Evolutionary conservation across 208 protist species (phyloP).

Genomic region (Trypanosoma conorhini): DNA sequence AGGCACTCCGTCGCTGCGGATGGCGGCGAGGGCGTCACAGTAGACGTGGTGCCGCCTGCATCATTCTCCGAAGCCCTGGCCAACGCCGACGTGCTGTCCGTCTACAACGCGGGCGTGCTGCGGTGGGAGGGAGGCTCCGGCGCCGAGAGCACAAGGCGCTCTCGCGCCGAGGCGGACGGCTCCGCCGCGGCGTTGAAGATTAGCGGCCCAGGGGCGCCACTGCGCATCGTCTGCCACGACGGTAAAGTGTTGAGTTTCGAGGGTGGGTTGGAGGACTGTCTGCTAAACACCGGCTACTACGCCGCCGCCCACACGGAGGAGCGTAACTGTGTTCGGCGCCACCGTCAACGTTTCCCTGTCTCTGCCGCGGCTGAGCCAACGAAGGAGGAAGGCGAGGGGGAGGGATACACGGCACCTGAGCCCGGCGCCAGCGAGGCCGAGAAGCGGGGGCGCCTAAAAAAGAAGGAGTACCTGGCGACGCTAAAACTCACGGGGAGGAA

Average conservation of each 20-base stretch:
- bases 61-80: constrained; percentile 31
- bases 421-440: constrained; percentile 12
- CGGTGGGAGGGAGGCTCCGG: constrained; percentile 17
- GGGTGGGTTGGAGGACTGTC: constrained; percentile 84
- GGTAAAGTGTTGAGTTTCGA: constrained; percentile 58
- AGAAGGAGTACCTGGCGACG: constrained; percentile 78
- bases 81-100: constrained; percentile 30
- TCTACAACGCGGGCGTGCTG: constrained; percentile 50
- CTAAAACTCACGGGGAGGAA: constrained; percentile 44
- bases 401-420: background rate
- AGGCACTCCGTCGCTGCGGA: background rate
- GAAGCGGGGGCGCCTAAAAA: constrained; percentile 60
- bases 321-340: constrained; percentile 60
- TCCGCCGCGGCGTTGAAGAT: constrained; percentile 34
- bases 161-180: background rate
- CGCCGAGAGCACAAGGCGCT: background rate
- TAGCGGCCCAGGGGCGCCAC: constrained; percentile 47
- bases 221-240: constrained; percentile 56
- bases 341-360: constrained; percentile 65
- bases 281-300: constrained; percentile 90
- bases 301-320: constrained; percentile 49
- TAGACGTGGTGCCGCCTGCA: constrained; percentile 21
- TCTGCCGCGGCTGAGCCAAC: background rate
- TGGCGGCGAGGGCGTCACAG: background rate
- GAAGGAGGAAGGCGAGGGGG: constrained; percentile 12